Evolutionary conservation across 2,329 filamentous ascomycete species (phyloP), one percentile per base, ranked within the genome.

Genomic region (Aspergillus aculeatus): DNA sequence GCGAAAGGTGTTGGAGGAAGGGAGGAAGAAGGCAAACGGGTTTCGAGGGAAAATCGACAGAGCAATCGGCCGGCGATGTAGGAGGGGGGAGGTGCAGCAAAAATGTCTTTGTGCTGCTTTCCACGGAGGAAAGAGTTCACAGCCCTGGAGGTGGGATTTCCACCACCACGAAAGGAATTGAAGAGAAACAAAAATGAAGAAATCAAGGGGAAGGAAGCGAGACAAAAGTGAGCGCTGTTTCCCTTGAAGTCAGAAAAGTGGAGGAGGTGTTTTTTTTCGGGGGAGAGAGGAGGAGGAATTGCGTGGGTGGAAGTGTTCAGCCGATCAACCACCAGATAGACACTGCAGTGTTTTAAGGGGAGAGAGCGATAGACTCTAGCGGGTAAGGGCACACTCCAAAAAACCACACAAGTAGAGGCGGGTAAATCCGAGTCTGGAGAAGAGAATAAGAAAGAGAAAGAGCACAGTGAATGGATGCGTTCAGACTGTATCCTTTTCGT

Each of bases 61-160:
- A 64, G 66, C 61, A 64, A 62, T 65, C 64, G 64, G 60, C 62
- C 58, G 62, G 64, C 64, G 65, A 63, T 60, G 62, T 56, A 58
- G 32, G 32, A 5, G 32, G 32, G 32, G 11, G 32, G 10, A 12
- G 14, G 32, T 35, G 59, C 59, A 65, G 62, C 64, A 65, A 64
- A 66, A 65, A 62, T 59, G 64, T 58, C 52, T 63, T 62, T 54
- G 56, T 63, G 59, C 57, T 61, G 62, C 60, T 61, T 50, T 57
- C 55, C 58, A 56, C 60, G 26, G 59, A 29, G 53, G 50, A 54
- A 60, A 53, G 54, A 24, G 38, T 47, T 57, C 24, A 52, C 35
- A 59, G 19, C 48, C 35, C 38, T 29, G 52, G 47, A 55, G 58
- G 51, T 21, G 23, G 35, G n/a, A 29, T 29, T 19, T 24, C 31